Percentiles rank a stretch among this genome's conserved stretches.
Evolutionary conservation across 768 basidiomycete genomes (phyloP).

Genomic region (Pulveroboletus sp.): DNA sequence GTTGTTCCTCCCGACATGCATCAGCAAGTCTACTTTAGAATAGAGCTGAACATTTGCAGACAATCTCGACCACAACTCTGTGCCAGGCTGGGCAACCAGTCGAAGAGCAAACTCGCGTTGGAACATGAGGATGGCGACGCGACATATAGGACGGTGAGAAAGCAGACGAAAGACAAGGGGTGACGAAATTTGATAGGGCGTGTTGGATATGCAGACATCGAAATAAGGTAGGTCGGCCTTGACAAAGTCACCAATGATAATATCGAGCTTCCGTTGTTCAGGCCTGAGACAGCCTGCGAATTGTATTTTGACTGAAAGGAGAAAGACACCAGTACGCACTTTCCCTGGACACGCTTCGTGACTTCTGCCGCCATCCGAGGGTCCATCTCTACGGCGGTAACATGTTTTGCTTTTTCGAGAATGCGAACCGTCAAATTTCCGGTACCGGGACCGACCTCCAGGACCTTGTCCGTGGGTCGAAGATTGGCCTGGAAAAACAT

Average conservation of each 20-base stretch:
- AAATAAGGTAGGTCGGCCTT: constrained; percentile 98
- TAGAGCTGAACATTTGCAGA: constrained; percentile 98
- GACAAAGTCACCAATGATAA: constrained; percentile 96
- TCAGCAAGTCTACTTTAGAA: constrained; percentile 91
- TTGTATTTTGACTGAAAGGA: background rate
- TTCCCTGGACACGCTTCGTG: constrained; percentile 95
- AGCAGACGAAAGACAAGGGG: constrained; percentile 95
- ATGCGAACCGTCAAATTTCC: constrained; percentile 95
- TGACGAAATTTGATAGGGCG: constrained; percentile 98
- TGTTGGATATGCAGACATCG: constrained; percentile 98
- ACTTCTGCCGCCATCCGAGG: constrained; percentile 98
- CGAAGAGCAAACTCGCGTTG: constrained; percentile 97
- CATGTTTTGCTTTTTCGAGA: constrained; percentile 86
- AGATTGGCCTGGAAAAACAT: constrained; percentile 65
- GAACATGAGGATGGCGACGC: constrained; percentile 98
- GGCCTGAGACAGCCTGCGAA: constrained; percentile 48
- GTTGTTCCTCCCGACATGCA: constrained; percentile 95
- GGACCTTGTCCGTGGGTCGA: constrained; percentile 89
- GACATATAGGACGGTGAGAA: constrained; percentile 91
- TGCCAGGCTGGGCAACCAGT: constrained; percentile 79
- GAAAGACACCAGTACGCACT: constrained; percentile 53
- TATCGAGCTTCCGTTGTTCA: constrained; percentile 90
- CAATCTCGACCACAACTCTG: constrained; percentile 86
- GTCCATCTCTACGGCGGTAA: constrained; percentile 95
- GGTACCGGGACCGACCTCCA: constrained; percentile 97